A percentile compares a stretch with the other conserved stretches of the same genome.
phyloP scores from a whole-genome alignment of 1,139 yeast genomes.

The Yamadazyma aaseri region DNA sequence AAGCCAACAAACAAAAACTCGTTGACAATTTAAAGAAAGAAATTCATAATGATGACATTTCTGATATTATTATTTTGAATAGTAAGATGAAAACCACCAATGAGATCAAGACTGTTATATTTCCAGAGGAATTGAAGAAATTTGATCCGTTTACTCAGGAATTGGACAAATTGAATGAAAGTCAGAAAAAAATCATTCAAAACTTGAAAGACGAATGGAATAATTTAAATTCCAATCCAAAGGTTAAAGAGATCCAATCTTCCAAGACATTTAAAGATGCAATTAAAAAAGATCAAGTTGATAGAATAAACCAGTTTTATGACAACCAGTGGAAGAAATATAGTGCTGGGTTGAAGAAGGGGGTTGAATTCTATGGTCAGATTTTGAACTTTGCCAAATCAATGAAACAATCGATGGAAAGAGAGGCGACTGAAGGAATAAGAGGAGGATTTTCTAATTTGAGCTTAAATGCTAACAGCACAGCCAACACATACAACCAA shows the following conservation, averaged over 20 bases:
- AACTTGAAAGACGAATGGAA: slow-evolving; percentile 62
- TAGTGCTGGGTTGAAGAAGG: slow-evolving; percentile 57
- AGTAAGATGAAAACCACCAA: slow-evolving; percentile 54
- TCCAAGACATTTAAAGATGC: slow-evolving; percentile 31
- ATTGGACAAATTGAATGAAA: slow-evolving; percentile 63
- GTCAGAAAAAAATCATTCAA: slow-evolving; percentile 57
- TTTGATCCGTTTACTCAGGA: slow-evolving; percentile 69
- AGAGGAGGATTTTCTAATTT: slow-evolving; percentile 10
- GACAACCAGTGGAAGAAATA: slow-evolving; percentile 58
- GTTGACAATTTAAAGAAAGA: slow-evolving; percentile 65
- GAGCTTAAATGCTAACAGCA: slow-evolving; percentile 9
- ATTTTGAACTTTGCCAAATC: slow-evolving; percentile 45
- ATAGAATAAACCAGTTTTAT: slow-evolving; percentile 47
- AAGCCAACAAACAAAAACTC: slow-evolving; percentile 60
- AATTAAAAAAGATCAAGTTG: slow-evolving; percentile 26
- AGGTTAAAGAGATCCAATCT: slow-evolving; percentile 37
- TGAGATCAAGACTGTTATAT: slow-evolving; percentile 59
- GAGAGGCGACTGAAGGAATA: slow-evolving; percentile 4
- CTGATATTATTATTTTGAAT: slow-evolving; percentile 70
- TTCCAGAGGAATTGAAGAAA: slow-evolving; percentile 73
- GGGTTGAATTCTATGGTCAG: slow-evolving; percentile 60
- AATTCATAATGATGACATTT: slow-evolving; percentile 83
- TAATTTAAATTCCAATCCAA: slow-evolving; percentile 46
- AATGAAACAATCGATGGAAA: slow-evolving; percentile 5
- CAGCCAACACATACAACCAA: slow-evolving; percentile 2